Conservation (phyloP, 495 filamentous ascomycete species). For the Tuber calosporum region DNA sequence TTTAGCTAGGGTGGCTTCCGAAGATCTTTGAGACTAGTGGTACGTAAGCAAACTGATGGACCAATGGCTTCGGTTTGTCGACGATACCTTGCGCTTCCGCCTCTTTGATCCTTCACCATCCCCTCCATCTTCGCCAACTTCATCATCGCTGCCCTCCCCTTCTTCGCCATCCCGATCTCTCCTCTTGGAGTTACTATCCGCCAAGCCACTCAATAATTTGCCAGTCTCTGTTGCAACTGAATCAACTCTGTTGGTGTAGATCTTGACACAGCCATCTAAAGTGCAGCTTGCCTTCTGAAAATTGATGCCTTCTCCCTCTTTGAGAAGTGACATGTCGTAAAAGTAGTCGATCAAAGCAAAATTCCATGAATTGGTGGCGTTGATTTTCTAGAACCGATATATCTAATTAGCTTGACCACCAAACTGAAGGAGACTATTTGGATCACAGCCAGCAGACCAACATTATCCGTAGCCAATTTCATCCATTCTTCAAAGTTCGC, state of each 20-base stretch:
- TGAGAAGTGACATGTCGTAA: slow-evolving; percentile 95
- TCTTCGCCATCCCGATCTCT: slow-evolving; percentile 55
- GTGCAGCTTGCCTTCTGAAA: slow-evolving; percentile 99
- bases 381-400: slow-evolving; percentile 63
- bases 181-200: slow-evolving; percentile 77
- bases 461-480: slow-evolving; percentile 99
- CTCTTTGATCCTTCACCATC: slow-evolving; percentile 67
- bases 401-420: slow-evolving; percentile 9
- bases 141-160: slow-evolving; percentile 59
- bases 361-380: slow-evolving; percentile 97
- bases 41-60: background rate
- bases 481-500: slow-evolving; percentile 99
- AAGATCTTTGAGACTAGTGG: slow-evolving; percentile 60
- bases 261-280: slow-evolving; percentile 96
- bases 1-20: slow-evolving; percentile 82
- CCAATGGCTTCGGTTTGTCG: slow-evolving; percentile 1
- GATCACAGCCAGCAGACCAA: slow-evolving; percentile 11
- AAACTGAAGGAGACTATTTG: background rate
- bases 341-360: slow-evolving; percentile 99
- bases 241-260: slow-evolving; percentile 96
- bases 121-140: slow-evolving; percentile 68
- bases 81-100: slow-evolving; percentile 60
- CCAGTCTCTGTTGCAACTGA: slow-evolving; percentile 97
- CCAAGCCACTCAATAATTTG: slow-evolving; percentile 87
- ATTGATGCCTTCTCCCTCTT: slow-evolving; percentile 94